phyloP scores from a whole-genome alignment of 768 basidiomycete genomes.

The Hygrocybe punicea region DNA sequence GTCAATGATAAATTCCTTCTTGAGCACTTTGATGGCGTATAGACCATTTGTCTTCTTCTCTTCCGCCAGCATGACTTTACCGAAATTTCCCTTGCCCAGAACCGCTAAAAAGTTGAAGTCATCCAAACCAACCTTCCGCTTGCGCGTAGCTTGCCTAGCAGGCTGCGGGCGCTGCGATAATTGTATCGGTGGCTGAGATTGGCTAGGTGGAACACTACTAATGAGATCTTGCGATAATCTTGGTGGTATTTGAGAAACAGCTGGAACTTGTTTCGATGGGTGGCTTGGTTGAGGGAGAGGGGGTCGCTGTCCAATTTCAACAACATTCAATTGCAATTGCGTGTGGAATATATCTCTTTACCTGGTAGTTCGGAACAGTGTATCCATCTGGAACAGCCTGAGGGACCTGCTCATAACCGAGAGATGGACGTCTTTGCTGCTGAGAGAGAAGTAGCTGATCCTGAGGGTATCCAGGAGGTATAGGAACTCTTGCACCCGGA shows the following conservation, averaged over 20 bases:
- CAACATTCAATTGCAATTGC: not conserved
- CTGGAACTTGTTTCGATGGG: not conserved
- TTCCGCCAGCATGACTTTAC: slow-evolving; percentile 99
- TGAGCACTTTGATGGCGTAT: slow-evolving; percentile 99
- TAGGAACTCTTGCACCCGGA: slow-evolving; percentile 42
- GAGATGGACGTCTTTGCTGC: slow-evolving; percentile 26
- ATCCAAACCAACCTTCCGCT: slow-evolving; percentile 91
- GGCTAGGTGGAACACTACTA: slow-evolving; percentile 34
- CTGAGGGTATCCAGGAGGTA: slow-evolving; percentile 46
- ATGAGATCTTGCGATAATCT: slow-evolving; percentile 39
- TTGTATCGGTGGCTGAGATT: slow-evolving; percentile 29
- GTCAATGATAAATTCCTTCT: slow-evolving; percentile 99
- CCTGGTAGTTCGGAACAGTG: not conserved
- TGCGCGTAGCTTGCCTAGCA: slow-evolving; percentile 42
- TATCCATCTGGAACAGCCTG: slow-evolving; percentile 1
- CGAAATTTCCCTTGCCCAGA: slow-evolving; percentile 98
- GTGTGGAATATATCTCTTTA: not conserved
- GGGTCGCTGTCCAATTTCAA: slow-evolving; percentile 10
- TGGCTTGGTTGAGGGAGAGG: slow-evolving; percentile 17
- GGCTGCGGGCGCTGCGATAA: slow-evolving; percentile 35
- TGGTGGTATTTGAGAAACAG: slow-evolving; percentile 12
- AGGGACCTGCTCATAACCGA: slow-evolving; percentile 4
- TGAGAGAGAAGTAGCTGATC: slow-evolving; percentile 34
- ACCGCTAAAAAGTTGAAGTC: slow-evolving; percentile 99
- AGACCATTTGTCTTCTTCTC: slow-evolving; percentile 88